These are phyloP conservation scores for Capronia coronata DNA, from an alignment of 2,329 filamentous ascomycete genomes.

Conservation along the genomic window DNA sequence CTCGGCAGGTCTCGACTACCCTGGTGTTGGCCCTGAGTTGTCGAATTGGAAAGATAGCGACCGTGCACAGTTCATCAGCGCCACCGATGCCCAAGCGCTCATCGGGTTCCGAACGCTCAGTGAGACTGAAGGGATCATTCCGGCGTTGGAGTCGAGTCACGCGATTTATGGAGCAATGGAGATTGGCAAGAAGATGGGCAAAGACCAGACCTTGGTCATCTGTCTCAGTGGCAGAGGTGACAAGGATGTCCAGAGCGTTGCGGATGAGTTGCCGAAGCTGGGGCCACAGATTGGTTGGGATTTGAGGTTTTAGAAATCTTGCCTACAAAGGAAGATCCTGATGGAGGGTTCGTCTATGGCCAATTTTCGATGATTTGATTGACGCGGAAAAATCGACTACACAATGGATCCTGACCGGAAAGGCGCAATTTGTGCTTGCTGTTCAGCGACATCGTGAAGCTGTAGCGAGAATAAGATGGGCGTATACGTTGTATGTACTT, in stretches of 20 bases:
- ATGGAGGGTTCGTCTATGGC: too few species aligned
- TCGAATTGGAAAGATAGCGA: slow-evolving; percentile 85
- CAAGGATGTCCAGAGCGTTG: slow-evolving; percentile 98
- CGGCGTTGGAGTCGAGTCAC: slow-evolving; percentile 87
- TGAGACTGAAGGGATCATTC: slow-evolving; percentile 92
- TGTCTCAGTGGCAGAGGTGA: slow-evolving; percentile 90
- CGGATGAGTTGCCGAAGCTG: slow-evolving; percentile 81
- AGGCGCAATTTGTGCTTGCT: too few species aligned
- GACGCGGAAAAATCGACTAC: background rate
- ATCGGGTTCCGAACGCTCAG: slow-evolving; percentile 76
- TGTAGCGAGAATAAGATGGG: too few species aligned
- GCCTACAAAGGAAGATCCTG: too few species aligned
- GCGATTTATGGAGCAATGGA: slow-evolving; percentile 84
- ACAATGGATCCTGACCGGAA: too few species aligned
- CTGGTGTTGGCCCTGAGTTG: slow-evolving; percentile 90
- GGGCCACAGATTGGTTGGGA: slow-evolving; percentile 81
- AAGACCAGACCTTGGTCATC: slow-evolving; percentile 85
- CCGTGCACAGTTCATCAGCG: slow-evolving; percentile 80
- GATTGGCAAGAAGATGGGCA: slow-evolving; percentile 78
- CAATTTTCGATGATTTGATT: too few species aligned
- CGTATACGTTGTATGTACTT: too few species aligned
- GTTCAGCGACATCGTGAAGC: too few species aligned
- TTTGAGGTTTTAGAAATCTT: slow-evolving; percentile 46
- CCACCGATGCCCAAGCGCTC: slow-evolving; percentile 87
- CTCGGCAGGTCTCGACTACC: slow-evolving; percentile 93